Base-by-base conservation (phyloP, 2,329 filamentous ascomycete genomes). In the Phaeosphaeriaceae sp. region DNA sequence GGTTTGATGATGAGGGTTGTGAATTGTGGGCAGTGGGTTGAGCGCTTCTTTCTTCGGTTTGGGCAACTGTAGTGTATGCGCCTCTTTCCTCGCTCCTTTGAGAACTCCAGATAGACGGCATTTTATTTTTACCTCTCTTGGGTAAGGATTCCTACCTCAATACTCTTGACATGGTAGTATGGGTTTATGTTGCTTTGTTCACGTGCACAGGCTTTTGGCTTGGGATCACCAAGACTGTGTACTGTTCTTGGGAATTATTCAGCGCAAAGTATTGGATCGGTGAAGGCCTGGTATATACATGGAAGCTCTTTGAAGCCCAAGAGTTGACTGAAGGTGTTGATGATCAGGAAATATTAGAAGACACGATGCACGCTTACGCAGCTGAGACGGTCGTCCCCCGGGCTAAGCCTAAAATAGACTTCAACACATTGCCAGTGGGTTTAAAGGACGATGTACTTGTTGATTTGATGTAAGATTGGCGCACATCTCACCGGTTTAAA, bases 51-150 rank as follows among this genome's bases (percentile, higher is more conserved):
- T 64, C 61, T 28, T 72, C 68, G 3, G 56, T 61, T 43, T 73
- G 70, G 21, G 68, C 67, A 21, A 73, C 50, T 7, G 65, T 63
- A 3, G 67, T 63, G 34, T 73, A 73, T 16, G 60, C 60, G 29
- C 67, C 68, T 30, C 59, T 52, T 6, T 60, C 59, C 28, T 60
- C 54, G 33, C 29, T 46, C 15, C 38, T 28, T 8, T 52, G 48
- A 5, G 57, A 28, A 4, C 50, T 54, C 63, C 66, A 66, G 45
- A 55, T 40, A 32, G 59, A 52, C 8, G 56, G 45, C 67, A 70
- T 69, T 1, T 48, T 50, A 21, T 42, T 40, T 21, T 29, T 42
- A 13, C 4, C 30, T 28, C 13, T 17, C 9, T 30, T 40, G 38
- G 13, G 13, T 36, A 6, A 20, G 11, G 15, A 17, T 15, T 34